Conservation (phyloP, 2,329 filamentous ascomycete species). For the Ophiognomonia clavigignenti-juglandacearum region DNA sequence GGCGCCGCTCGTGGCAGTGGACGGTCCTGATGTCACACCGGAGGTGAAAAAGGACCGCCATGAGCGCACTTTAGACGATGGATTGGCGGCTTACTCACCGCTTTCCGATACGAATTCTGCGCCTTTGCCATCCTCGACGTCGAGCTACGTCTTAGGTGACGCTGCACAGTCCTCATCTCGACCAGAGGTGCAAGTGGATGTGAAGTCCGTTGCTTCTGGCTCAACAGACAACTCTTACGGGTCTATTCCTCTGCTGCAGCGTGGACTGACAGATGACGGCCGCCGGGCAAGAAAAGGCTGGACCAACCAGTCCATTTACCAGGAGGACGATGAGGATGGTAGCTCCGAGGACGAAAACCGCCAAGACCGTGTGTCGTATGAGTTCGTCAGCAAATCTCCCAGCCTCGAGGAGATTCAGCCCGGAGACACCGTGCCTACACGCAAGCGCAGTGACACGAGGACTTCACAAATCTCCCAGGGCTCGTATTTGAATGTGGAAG, state of each 20-base stretch:
- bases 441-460: conserved; percentile 19
- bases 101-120: conserved; percentile 18
- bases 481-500: conserved; percentile 43
- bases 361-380: conserved; percentile 42
- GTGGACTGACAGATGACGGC: conserved; percentile 52
- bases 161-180: conserved; percentile 13
- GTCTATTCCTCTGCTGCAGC: conserved; percentile 71
- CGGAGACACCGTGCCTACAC: conserved; percentile 20
- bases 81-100: conserved; percentile 27
- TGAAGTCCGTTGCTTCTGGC: conserved; percentile 48
- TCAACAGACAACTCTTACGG: conserved; percentile 70
- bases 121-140: conserved; percentile 9
- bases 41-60: conserved; percentile 43
- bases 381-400: conserved; percentile 49
- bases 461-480: conserved; percentile 20
- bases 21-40: conserved; percentile 22
- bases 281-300: conserved; percentile 41
- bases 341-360: conserved; percentile 19
- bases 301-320: conserved; percentile 51
- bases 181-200: conserved; percentile 31
- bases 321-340: conserved; percentile 37
- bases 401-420: conserved; percentile 42
- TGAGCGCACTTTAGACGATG: conserved; percentile 39
- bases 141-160: conserved; percentile 19
- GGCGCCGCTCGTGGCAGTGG: conserved; percentile 4